Percentiles rank a stretch among this genome's conserved stretches.
Evolutionary conservation across 345 rosid genomes (phyloP).

Genomic region (Murraya paniculata): DNA sequence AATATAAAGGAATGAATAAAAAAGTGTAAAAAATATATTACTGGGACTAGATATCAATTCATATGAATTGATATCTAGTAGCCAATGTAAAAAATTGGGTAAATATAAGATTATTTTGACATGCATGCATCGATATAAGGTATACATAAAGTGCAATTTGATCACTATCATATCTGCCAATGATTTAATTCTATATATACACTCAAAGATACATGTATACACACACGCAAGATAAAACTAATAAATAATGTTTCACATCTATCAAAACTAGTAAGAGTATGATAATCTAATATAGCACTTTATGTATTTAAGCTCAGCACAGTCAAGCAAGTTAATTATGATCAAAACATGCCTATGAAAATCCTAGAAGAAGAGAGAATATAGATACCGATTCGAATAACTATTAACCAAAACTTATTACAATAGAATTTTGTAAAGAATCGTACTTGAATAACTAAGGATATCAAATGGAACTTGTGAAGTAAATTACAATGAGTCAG

Average conservation of each 20-base stretch:
- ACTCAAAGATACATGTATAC: not conserved
- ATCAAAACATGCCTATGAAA: not conserved
- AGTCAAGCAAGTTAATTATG: not conserved
- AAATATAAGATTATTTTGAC: too few species aligned
- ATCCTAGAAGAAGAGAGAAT: not conserved
- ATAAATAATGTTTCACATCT: not conserved
- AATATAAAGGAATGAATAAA: too few species aligned
- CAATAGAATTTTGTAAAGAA: not conserved
- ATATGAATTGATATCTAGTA: too few species aligned
- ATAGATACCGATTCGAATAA: not conserved
- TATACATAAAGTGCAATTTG: too few species aligned
- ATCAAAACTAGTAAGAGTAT: not conserved
- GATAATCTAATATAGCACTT: not conserved
- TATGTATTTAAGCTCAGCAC: not conserved
- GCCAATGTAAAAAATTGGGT: too few species aligned
- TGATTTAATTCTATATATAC: too few species aligned
- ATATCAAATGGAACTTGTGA: not conserved
- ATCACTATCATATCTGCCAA: too few species aligned
- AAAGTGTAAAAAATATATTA: too few species aligned
- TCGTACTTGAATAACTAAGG: not conserved
- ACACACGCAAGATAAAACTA: not conserved
- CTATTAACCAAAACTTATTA: not conserved
- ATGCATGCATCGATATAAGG: too few species aligned
- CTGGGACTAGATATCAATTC: too few species aligned
- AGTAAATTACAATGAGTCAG: not conserved